Conservation (phyloP, 306 rosid species). For the Clitoria ternatea region DNA sequence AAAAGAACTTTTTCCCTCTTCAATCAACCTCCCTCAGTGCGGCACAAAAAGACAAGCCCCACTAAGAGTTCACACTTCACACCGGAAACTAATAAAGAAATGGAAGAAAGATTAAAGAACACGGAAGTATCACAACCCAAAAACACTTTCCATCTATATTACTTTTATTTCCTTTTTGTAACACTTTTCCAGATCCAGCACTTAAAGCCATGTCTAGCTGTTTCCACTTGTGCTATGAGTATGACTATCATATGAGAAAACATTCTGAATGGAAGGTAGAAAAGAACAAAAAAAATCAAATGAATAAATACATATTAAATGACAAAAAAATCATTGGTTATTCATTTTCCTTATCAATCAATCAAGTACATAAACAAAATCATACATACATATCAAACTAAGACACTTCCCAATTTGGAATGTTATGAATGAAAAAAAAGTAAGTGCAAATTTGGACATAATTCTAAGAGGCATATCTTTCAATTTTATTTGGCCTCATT, state of each 20-base stretch:
- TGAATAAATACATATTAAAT: not conserved
- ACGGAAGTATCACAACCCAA: conserved; percentile 49
- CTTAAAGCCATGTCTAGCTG: conserved; percentile 60
- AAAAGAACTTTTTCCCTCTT: conserved; percentile 32
- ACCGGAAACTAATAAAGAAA: conserved; percentile 22
- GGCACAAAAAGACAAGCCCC: conserved; percentile 42
- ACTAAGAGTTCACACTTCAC: conserved; percentile 38
- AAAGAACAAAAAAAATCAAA: conserved; percentile 4
- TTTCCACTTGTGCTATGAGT: conserved; percentile 37
- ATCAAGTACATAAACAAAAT: not conserved
- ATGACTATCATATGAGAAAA: conserved; percentile 22
- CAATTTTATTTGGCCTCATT: conserved; percentile 19
- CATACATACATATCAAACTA: not conserved
- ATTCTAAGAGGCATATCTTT: not conserved
- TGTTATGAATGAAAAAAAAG: not conserved
- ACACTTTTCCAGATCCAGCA: conserved; percentile 67
- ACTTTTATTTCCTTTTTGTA: conserved; percentile 30
- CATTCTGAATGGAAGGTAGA: conserved; percentile 9
- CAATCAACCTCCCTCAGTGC: conserved; percentile 44
- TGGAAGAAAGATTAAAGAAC: conserved; percentile 43
- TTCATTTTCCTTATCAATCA: not conserved
- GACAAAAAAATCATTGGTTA: not conserved
- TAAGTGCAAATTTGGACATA: not conserved
- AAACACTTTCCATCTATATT: conserved; percentile 35
- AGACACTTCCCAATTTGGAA: not conserved